Evolutionary conservation across 495 filamentous ascomycete genomes (phyloP).

Genomic region (Penicillium turbatum): DNA sequence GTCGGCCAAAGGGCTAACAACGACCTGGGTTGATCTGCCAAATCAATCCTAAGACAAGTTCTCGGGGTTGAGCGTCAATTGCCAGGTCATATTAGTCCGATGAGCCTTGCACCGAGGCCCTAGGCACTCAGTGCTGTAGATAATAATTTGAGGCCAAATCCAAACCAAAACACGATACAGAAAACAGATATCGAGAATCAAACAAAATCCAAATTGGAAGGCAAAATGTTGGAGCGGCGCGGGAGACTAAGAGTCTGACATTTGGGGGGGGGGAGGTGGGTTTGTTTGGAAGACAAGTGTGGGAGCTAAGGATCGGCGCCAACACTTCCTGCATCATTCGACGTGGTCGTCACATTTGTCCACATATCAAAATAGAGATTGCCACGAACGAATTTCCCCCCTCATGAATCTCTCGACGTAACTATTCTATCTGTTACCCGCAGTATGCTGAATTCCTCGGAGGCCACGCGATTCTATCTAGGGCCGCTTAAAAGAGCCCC

Average conservation of each 20-base stretch:
- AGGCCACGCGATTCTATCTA: constrained; percentile 16
- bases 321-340: constrained; percentile 22
- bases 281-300: constrained; percentile 26
- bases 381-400: neutral
- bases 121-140: constrained; percentile 35
- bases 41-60: constrained; percentile 19
- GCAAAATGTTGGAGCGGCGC: constrained; percentile 1
- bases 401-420: neutral
- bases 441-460: constrained; percentile 12
- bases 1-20: neutral
- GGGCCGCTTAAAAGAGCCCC: constrained; percentile 11
- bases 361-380: constrained; percentile 7
- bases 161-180: neutral
- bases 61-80: constrained; percentile 19
- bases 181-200: neutral
- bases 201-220: neutral
- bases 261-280: constrained; percentile 6
- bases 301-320: constrained; percentile 32
- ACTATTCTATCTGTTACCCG: neutral
- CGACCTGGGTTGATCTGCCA: constrained; percentile 4
- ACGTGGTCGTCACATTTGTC: constrained; percentile 26
- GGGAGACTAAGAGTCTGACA: constrained; percentile 10
- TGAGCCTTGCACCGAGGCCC: constrained; percentile 38
- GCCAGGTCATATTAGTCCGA: constrained; percentile 35
- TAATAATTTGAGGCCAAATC: constrained; percentile 3